Conservation (phyloP, 495 filamentous ascomycete genomes). For the Neurospora sp. region DNA sequence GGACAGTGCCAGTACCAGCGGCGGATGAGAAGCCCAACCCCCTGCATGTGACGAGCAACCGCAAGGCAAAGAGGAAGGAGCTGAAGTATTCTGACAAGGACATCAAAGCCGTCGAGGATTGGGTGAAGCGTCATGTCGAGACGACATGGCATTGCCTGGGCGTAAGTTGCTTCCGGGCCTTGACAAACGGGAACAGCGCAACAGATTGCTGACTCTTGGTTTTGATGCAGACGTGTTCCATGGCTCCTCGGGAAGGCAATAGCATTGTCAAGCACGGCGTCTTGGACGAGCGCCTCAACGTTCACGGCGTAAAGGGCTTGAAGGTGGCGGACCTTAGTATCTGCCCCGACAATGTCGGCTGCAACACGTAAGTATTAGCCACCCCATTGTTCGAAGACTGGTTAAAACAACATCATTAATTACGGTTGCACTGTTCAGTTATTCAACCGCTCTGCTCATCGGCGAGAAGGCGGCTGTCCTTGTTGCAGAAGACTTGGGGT, state of each 20-base stretch:
- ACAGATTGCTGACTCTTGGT: constrained; percentile 18
- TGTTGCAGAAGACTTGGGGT: constrained; percentile 66
- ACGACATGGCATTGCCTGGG: constrained; percentile 67
- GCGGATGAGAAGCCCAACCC: constrained; percentile 36
- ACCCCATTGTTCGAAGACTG: not conserved
- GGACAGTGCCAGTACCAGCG: constrained; percentile 30
- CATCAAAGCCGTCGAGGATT: constrained; percentile 62
- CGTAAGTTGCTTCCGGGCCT: constrained; percentile 18
- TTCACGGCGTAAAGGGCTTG: constrained; percentile 69
- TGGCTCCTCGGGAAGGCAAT: constrained; percentile 72
- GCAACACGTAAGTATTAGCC: constrained; percentile 51
- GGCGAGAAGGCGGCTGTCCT: constrained; percentile 74
- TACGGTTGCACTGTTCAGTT: constrained; percentile 18
- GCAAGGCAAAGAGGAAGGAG: constrained; percentile 47
- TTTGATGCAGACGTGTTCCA: constrained; percentile 53
- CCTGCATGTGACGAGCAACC: constrained; percentile 40
- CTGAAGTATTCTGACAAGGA: constrained; percentile 59
- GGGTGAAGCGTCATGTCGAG: constrained; percentile 67
- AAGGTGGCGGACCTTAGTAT: constrained; percentile 77
- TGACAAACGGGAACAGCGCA: not conserved
- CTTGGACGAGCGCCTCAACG: constrained; percentile 68
- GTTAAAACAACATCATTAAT: not conserved
- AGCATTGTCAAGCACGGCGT: constrained; percentile 74
- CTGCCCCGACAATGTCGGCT: constrained; percentile 75
- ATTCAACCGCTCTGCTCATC: constrained; percentile 66